Evolutionary conservation across 2,329 filamentous ascomycete species (phyloP).

Genomic region (Graphiopsis chlorocephala): DNA sequence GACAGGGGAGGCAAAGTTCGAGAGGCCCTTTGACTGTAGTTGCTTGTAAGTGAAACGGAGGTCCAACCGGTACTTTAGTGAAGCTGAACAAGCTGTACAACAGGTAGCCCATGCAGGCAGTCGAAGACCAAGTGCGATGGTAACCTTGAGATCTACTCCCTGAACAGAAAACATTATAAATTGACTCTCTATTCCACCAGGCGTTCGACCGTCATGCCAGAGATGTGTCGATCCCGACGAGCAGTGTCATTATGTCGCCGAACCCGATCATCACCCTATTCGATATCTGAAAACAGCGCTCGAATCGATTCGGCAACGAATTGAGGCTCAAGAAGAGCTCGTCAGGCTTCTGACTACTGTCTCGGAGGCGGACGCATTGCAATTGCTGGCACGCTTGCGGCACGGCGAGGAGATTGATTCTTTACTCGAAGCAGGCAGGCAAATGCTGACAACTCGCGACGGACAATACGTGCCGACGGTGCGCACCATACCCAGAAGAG

Average conservation of each 20-base stretch:
- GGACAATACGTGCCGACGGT: background rate
- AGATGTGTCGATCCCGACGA: background rate
- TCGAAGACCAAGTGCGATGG: background rate
- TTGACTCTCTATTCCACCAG: background rate
- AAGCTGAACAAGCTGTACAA: background rate
- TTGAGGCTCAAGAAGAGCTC: background rate
- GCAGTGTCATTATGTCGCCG: background rate
- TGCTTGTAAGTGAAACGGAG: background rate
- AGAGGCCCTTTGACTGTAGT: background rate
- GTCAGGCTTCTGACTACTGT: background rate
- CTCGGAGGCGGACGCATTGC: background rate
- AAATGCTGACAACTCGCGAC: background rate
- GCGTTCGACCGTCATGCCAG: background rate
- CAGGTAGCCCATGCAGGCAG: background rate
- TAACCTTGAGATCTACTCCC: background rate
- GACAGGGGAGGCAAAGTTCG: background rate
- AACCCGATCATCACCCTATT: background rate
- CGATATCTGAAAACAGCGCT: background rate
- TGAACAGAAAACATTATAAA: background rate
- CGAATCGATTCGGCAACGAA: background rate
- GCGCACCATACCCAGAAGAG: background rate
- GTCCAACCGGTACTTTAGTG: background rate
- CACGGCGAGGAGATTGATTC: background rate
- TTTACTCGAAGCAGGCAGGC: background rate
- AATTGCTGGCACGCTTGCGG: background rate